A percentile compares a stretch with the other conserved stretches of the same genome.
phyloP scores from a whole-genome alignment of 306 rosid genomes.

The Pyrus pyrifolia region DNA sequence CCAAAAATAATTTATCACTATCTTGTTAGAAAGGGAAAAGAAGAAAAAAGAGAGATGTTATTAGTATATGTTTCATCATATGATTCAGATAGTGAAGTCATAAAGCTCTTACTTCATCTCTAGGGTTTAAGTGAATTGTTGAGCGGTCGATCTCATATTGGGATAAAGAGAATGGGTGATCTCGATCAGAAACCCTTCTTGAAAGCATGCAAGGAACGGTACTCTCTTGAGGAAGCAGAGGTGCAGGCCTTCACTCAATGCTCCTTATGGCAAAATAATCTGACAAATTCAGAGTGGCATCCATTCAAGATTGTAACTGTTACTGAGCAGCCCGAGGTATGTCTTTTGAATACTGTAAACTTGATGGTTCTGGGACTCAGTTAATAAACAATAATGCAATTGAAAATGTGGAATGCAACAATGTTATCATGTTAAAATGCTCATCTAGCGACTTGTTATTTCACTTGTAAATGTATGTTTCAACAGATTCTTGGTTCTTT shows the following conservation, averaged over 20 bases:
- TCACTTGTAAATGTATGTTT: background rate
- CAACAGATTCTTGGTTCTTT: background rate
- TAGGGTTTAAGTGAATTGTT: conserved; percentile 59
- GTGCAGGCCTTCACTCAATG: conserved; percentile 54
- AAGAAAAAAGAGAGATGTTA: background rate
- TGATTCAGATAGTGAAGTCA: background rate
- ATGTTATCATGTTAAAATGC: background rate
- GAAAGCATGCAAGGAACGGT: conserved; percentile 45
- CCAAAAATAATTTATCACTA: background rate
- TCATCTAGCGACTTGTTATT: background rate
- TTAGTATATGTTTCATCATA: background rate
- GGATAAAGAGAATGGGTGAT: conserved; percentile 89
- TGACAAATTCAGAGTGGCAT: conserved; percentile 70
- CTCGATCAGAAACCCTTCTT: conserved; percentile 63
- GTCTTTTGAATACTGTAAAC: conserved; percentile 4
- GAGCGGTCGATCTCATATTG: conserved; percentile 37
- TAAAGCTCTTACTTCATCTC: background rate
- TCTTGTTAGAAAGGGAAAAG: background rate
- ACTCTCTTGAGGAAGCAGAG: conserved; percentile 45
- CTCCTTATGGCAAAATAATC: conserved; percentile 82
- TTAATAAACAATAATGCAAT: background rate
- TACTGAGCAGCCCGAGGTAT: conserved; percentile 42
- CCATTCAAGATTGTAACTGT: conserved; percentile 50
- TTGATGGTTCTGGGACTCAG: background rate
- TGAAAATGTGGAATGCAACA: background rate